Evolutionary conservation across 306 rosid genomes (phyloP).

Genomic region (Pyrus communis): DNA sequence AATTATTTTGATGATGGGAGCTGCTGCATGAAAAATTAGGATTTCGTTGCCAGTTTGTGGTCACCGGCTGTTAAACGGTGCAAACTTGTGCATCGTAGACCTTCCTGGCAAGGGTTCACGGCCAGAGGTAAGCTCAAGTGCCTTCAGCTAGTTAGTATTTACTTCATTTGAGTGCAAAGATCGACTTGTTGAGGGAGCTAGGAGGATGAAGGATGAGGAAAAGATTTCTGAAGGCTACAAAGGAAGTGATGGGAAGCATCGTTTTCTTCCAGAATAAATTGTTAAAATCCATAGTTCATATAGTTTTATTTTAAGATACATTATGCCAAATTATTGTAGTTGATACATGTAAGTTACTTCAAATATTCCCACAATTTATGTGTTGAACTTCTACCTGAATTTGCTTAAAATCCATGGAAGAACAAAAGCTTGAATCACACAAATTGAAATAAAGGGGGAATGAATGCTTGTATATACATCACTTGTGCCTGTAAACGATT

Average conservation of each 20-base stretch:
- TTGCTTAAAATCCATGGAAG: too few relatives aligned
- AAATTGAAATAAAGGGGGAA: too few relatives aligned
- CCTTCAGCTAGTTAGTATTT: conserved; percentile 15
- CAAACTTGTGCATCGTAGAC: conserved; percentile 15
- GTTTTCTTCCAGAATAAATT: background rate
- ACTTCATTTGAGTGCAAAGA: conserved; percentile 23
- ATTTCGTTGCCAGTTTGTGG: conserved; percentile 17
- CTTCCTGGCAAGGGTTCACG: background rate
- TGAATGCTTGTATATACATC: too few relatives aligned
- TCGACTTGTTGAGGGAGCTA: conserved; percentile 2
- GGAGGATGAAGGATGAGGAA: conserved; percentile 8
- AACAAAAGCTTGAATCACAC: too few relatives aligned
- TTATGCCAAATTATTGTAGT: background rate
- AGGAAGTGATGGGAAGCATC: conserved; percentile 1
- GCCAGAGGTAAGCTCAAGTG: conserved; percentile 8
- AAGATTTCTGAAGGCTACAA: background rate
- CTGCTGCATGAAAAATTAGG: conserved; percentile 2
- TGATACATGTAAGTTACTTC: background rate
- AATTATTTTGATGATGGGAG: conserved; percentile 24
- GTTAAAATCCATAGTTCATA: background rate
- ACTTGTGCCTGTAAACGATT: too few relatives aligned
- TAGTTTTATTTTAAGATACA: background rate
- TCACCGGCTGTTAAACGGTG: conserved; percentile 7
- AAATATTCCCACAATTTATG: background rate
- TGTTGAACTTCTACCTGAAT: background rate